Evolutionary conservation across 2,329 filamentous ascomycete species (phyloP), one percentile per base, ranked within the genome.

Genomic region (Emergomyces pasteurianus): DNA sequence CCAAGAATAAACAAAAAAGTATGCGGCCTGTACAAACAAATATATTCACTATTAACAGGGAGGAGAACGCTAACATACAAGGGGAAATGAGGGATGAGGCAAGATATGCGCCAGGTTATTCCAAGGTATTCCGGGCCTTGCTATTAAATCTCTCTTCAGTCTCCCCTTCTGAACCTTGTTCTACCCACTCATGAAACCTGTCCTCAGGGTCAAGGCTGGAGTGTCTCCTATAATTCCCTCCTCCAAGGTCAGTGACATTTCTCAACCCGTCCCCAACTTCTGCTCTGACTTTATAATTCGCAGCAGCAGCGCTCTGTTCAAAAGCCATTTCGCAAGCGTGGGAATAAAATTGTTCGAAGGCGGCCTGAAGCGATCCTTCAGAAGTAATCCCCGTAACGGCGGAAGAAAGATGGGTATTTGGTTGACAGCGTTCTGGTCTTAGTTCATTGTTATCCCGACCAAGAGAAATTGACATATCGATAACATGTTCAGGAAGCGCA

Each of bases 301-400:
- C 34, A 26, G 47, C 57, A 23, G 42, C 28, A 10, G 62, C 66
- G 28, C 72, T 68, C 49, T 75, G 61, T 59, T 71, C 65, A 62
- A 76, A 75, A 28, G 74, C 73, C 67, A 77, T 67, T 12, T 69
- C 65, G 60, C 73, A 76, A 18, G 74, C 71, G 14, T 69, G 63
- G 6, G 62, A 68, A 56, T 75, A 76, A 55, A 76, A 74, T 0
- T 68, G 68, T 58, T 70, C 65, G 58, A 76, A 75, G 12, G 69
- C 63, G 1, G 62, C 59, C 52, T 68, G 62, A 42, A 69, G 59
- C 40, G 65, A 60, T 9, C 57, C 59, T n/a, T 63, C 60, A 21
- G 58, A 46, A 28, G 57, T 46, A 12, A 57, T 58, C 16, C 63
- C 60, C 14, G 63, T 57, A 42, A 56, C 34, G 1, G 42, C 28